Evolutionary conservation across 345 rosid species (phyloP), one percentile per base, ranked within the genome.

Genomic region (Sonneratia caseolaris): DNA sequence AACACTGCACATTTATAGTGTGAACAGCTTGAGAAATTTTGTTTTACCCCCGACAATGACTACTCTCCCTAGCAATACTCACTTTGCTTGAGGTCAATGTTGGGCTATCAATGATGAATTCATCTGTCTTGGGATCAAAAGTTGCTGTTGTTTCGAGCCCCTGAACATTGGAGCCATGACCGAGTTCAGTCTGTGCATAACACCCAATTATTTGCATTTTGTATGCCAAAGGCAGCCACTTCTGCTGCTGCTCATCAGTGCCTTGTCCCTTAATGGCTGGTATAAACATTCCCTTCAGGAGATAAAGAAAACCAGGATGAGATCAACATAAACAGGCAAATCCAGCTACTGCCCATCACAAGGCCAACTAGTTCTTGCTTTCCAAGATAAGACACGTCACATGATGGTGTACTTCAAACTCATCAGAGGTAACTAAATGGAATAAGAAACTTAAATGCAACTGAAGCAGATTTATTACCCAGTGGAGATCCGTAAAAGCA

Each of bases 181-280:
- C 99, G 66, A 96, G 98, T 82, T 96, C 99, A 76, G 99, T 96
- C 71, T 96, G 99, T 37, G 98, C 98, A 87, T 96, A 96, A 81
- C 97, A 89, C 69, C 99, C 98, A 76, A 96, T 89, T 76, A 96
- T 96, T 81, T 96, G 93, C 99, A 96, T 91, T 86, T 81, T 92
- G 80, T 75, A 75, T 21, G 99, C 99, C 85, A 91, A 79, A 5
- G 98, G 82, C 75, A 96, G 76, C 99, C 98, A 96, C 78, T 92
- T 89, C 83, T 87, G 71, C 53, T 92, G 98, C 82, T 96, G 98
- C 88, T 92, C 95, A 8, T 87, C 96, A 9, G 98, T 92, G 14
- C 99, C 99, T 73, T 92, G 97, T 45, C 99, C 99, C 80, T 86
- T 86, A 69, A 96, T 92, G 76, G 98, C 96, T 38, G 98, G 98